Evolutionary conservation across 495 filamentous ascomycete genomes (phyloP).

Genomic region (Neurospora sp.): DNA sequence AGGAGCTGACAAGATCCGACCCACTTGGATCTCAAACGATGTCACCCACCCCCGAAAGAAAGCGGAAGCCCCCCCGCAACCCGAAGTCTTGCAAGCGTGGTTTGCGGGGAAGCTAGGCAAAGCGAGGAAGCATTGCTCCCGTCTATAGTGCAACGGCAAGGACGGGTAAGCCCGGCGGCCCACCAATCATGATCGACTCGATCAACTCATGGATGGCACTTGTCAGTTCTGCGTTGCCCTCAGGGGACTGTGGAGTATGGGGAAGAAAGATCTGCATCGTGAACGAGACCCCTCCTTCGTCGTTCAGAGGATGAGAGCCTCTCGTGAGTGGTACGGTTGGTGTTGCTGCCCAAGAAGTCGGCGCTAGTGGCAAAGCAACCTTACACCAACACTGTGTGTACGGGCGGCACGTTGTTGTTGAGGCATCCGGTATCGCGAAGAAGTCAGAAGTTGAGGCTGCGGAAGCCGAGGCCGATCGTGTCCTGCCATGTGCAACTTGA

Average conservation of each 20-base stretch:
- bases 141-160: not conserved
- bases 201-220: not conserved
- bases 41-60: not conserved
- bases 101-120: not conserved
- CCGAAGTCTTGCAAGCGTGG: not conserved
- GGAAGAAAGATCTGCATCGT: not conserved
- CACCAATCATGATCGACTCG: not conserved
- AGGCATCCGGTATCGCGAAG: not conserved
- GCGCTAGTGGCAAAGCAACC: not conserved
- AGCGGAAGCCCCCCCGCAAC: not conserved
- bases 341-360: not conserved
- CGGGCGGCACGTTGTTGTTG: not conserved
- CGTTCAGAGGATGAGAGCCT: not conserved
- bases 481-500: not conserved
- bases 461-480: not conserved
- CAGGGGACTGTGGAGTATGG: not conserved
- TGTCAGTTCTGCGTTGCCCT: not conserved
- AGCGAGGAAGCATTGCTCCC: not conserved
- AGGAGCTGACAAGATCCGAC: not conserved
- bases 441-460: not conserved
- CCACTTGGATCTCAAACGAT: not conserved
- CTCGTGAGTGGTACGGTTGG: not conserved
- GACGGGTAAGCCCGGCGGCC: not conserved
- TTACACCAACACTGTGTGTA: not conserved
- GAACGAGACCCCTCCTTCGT: not conserved